Base-by-base conservation (phyloP, 768 basidiomycete genomes). In the Coprinellus micaceus region DNA sequence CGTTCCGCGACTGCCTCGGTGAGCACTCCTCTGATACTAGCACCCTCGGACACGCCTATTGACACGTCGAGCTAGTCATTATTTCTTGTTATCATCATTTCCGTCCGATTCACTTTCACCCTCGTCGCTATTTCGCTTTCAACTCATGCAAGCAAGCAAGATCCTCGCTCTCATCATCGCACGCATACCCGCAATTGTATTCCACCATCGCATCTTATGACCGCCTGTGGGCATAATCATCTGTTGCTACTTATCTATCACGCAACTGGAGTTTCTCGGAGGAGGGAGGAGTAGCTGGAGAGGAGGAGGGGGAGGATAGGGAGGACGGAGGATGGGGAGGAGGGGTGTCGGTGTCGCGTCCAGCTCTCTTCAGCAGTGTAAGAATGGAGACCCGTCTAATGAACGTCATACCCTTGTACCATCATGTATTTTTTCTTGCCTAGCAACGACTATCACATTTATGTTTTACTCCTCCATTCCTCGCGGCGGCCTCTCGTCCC, bases 331-430 rank as follows among this genome's bases (percentile, higher is more conserved):
- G 12, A 21, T 33, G 47, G 26, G 15, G 46, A 26, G 28, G 46
- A 12, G 12, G 46, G 22, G 11, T 25, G 46, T 17, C 22, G 43
- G 15, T n/a, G 11, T 7, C 43, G 22, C n/a, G 43, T 22, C 15
- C 43, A 17, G 21, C 22, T 22, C 22, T 47, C 46, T n/a, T 7
- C 46, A 24, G 25, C 46, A 55, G 6, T 69, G 65, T 67, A 67
- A 65, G 60, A 65, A 62, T 66, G 68, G 69, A 63, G 60, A 15
- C 11, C 25, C 19, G 64, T 59, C 58, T 64, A 66, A 69, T 69
- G 65, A 71, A 69, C n/a, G 66, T 70, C 69, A 72, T 71, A 68
- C 65, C 64, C 63, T 67, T 71, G 69, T 72, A 70, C 36, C 46
- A 47, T 47, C 63, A 66, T 66, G 65, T 68, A 67, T 33, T 45